phyloP scores from a whole-genome alignment of 75 land plant genomes.

The Picea glauca region DNA sequence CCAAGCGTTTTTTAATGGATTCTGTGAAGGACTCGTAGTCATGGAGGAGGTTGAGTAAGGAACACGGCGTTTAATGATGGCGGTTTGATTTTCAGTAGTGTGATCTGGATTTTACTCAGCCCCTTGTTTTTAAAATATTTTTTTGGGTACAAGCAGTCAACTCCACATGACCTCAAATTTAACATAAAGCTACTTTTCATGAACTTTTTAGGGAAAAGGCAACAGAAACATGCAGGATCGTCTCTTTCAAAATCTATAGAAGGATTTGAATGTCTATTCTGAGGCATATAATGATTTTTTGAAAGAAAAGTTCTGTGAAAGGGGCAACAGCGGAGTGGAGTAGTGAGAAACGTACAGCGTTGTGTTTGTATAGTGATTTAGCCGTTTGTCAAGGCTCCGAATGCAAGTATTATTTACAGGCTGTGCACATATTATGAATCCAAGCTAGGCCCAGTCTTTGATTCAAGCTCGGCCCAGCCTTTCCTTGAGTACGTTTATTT shows the following conservation, averaged over 20 bases:
- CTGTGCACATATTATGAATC: no score
- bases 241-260: background rate
- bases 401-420: no score
- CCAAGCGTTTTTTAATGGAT: background rate
- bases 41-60: no score
- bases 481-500: no score
- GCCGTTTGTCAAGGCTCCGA: no score
- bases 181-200: conserved; percentile 5
- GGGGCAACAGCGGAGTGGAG: background rate
- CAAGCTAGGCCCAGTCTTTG: no score
- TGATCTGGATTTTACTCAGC: background rate
- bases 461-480: no score
- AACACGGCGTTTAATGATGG: background rate
- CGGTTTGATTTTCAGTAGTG: background rate
- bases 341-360: background rate
- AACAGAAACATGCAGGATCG: background rate
- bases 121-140: background rate
- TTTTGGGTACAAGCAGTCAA: background rate
- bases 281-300: background rate
- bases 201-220: background rate
- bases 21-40: conserved; percentile 1
- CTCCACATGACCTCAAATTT: background rate
- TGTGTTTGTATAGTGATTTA: background rate
- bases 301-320: background rate
- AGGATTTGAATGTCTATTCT: background rate